Conservation (phyloP, 2,329 filamentous ascomycete species). For the Aspergillus sp. region DNA sequence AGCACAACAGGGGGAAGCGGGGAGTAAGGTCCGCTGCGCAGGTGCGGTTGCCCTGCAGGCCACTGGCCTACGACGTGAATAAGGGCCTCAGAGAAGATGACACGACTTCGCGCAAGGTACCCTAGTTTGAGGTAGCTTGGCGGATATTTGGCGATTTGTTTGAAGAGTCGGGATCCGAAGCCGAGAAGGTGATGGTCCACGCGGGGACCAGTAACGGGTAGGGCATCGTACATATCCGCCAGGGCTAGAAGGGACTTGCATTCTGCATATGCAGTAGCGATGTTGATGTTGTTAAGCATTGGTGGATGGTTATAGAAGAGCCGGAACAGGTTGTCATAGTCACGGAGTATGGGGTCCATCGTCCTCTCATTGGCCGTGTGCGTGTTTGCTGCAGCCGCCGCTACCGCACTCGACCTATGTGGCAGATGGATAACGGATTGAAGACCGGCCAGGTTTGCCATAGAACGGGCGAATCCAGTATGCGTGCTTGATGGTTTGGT, state of each 20-base stretch:
- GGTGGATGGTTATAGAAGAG: slow-evolving; percentile 95
- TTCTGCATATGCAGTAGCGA: slow-evolving; percentile 89
- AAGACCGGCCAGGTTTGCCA: slow-evolving; percentile 73
- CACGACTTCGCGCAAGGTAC: slow-evolving; percentile 79
- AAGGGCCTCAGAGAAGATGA: slow-evolving; percentile 84
- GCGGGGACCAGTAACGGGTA: slow-evolving; percentile 82
- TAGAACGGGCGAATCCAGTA: slow-evolving; percentile 81
- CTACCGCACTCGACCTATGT: slow-evolving; percentile 54
- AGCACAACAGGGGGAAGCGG: slow-evolving; percentile 75
- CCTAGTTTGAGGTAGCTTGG: slow-evolving; percentile 89
- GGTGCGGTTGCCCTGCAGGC: slow-evolving; percentile 77
- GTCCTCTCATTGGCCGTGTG: slow-evolving; percentile 53
- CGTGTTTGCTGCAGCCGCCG: slow-evolving; percentile 17
- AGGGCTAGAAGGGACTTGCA: slow-evolving; percentile 87
- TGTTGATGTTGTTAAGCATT: slow-evolving; percentile 79
- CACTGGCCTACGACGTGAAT: slow-evolving; percentile 95
- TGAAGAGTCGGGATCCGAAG: slow-evolving; percentile 89
- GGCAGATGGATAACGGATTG: slow-evolving; percentile 58
- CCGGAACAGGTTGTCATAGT: slow-evolving; percentile 95
- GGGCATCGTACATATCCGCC: slow-evolving; percentile 93
- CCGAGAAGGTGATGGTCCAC: slow-evolving; percentile 93
- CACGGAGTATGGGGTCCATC: slow-evolving; percentile 75
- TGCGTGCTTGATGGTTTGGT: slow-evolving; percentile 66
- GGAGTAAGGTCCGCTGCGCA: slow-evolving; percentile 60
- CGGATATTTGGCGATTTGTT: slow-evolving; percentile 95